Base-by-base conservation (phyloP, 1,284 basidiomycete genomes). In the Crucibulum parvulum region DNA sequence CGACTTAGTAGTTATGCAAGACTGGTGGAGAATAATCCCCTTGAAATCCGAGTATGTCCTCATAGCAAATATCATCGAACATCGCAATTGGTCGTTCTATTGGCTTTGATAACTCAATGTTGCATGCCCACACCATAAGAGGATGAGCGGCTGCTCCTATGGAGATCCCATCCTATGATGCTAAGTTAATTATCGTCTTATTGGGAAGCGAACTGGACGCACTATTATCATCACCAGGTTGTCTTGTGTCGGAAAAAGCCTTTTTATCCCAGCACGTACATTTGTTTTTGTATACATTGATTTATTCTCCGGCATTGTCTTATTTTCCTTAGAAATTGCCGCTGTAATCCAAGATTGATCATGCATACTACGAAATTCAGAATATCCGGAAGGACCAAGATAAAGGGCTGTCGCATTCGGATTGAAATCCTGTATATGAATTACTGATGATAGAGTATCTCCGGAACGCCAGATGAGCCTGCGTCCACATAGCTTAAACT, bases 401-500 rank as follows among this genome's bases (percentile, higher is more conserved):
- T 24, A 24, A 24, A 24, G 24, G 9, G 18, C 18, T 3, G 41
- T 43, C 18, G 39, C 41, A 9, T 13, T 15, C n/a, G 39, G 31
- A 36, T 55, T 55, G 36, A 46, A 55, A 35, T 55, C 54, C 9
- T 45, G 54, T 34, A 55, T 8, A 15, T 46, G 39, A 16, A 55
- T 46, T 18, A 16, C 11, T 47, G 15, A 13, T 16, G 39, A 34
- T 18, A 13, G 10, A 15, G 7, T 31, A 15, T 13, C 24, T 13
- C 54, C 54, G 35, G 13, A 46, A 13, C 13, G 31, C 54, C 54
- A 55, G n/a, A 55, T 45, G 6, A 55, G 41, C 7, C 54, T 38
- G 15, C 54, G 39, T 36, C 54, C 54, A 35, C 16, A 55, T n/a
- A 55, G 18, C 34, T 16, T 55, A 24, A 55, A 55, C 39, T 47